Conservation (phyloP, 331 rosid genomes). For the Erythrophleum ivorense region DNA sequence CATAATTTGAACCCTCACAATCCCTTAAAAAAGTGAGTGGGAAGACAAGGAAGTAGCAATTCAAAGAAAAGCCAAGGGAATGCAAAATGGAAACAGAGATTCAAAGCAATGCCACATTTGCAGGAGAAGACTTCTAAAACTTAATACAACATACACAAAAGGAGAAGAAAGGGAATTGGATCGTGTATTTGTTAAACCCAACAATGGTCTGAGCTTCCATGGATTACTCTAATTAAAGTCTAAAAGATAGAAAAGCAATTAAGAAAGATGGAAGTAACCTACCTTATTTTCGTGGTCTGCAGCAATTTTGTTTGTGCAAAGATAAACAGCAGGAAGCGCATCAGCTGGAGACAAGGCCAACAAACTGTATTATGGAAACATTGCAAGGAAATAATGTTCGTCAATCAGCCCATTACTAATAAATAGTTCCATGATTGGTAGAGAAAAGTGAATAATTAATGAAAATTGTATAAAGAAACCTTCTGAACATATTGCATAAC, state of each 20-base stretch:
- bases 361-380: constrained; percentile 58
- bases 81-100: constrained; percentile 10
- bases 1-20: background rate
- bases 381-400: constrained; percentile 35
- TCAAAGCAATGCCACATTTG: constrained; percentile 7
- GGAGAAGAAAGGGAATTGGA: constrained; percentile 29
- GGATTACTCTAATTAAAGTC: background rate
- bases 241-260: constrained; percentile 4
- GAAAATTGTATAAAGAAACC: constrained; percentile 55
- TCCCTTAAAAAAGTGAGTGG: background rate
- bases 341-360: constrained; percentile 84
- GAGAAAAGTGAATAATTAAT: constrained; percentile 17
- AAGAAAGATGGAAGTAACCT: constrained; percentile 33
- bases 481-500: constrained; percentile 94
- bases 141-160: constrained; percentile 7
- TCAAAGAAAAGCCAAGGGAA: constrained; percentile 12
- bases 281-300: constrained; percentile 90
- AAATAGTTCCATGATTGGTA: constrained; percentile 17
- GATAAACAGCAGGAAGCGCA: constrained; percentile 86
- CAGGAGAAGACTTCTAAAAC: constrained; percentile 4
- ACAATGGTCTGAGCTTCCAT: background rate
- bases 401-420: constrained; percentile 40
- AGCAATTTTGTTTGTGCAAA: constrained; percentile 88
- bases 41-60: constrained; percentile 8
- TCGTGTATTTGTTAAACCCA: background rate